A percentile compares a stretch with the other conserved stretches of the same genome.
Evolutionary conservation across 2,329 filamentous ascomycete species (phyloP).

Genomic region (Pyrenophora seminiperda): DNA sequence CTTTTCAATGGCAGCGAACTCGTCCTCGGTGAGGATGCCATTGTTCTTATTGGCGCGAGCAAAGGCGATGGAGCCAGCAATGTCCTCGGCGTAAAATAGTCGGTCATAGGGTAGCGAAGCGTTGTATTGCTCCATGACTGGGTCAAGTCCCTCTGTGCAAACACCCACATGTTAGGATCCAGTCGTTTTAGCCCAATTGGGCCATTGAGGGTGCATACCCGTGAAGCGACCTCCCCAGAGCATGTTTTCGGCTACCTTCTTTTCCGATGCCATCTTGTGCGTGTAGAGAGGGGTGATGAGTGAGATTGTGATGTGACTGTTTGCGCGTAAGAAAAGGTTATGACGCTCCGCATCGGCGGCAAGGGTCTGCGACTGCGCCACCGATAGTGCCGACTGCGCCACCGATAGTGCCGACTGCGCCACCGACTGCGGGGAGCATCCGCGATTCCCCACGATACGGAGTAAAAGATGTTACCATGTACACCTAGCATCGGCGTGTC

Average conservation of each 20-base stretch:
- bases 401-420: too few relatives aligned
- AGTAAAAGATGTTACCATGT: too few relatives aligned
- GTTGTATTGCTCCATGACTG: constrained; percentile 86
- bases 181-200: not conserved
- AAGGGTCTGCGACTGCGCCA: constrained; percentile 16
- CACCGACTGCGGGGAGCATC: not conserved
- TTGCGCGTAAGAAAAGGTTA: constrained; percentile 29
- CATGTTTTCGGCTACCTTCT: constrained; percentile 47
- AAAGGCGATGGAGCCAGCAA: constrained; percentile 79
- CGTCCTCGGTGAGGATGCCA: constrained; percentile 72
- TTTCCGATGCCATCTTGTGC: constrained; percentile 36
- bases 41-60: constrained; percentile 77
- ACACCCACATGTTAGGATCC: constrained; percentile 15
- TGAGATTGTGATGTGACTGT: constrained; percentile 31
- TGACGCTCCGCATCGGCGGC: constrained; percentile 30
- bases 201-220: constrained; percentile 5
- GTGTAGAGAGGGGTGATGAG: not conserved
- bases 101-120: constrained; percentile 79
- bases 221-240: constrained; percentile 47
- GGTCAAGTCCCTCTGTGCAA: constrained; percentile 75
- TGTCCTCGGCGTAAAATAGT: constrained; percentile 78
- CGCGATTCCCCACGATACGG: not conserved
- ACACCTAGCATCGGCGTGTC: too few relatives aligned
- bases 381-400: too few relatives aligned
- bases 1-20: constrained; percentile 74